A percentile compares a stretch with the other conserved stretches of the same genome.
phyloP scores from a whole-genome alignment of 345 rosid species.

The Citrus hindsii region DNA sequence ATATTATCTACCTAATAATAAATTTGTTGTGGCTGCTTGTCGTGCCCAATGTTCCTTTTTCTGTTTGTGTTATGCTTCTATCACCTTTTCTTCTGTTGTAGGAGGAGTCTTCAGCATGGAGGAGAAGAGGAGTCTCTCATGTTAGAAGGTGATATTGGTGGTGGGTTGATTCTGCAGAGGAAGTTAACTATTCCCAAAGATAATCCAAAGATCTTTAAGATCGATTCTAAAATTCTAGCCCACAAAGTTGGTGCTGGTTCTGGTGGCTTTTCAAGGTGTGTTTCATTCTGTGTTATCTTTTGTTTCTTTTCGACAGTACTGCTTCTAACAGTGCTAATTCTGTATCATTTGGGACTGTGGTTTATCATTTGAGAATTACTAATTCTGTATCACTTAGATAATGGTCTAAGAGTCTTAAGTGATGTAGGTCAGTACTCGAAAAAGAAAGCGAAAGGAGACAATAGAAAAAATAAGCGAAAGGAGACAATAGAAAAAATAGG shows the following conservation, averaged over 20 bases:
- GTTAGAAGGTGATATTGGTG: constrained; percentile 76
- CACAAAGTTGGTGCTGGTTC: constrained; percentile 89
- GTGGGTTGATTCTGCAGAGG: constrained; percentile 70
- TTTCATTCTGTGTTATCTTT: neutral
- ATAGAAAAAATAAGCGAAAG: neutral
- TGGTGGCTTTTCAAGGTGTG: constrained; percentile 89
- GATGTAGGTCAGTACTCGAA: neutral
- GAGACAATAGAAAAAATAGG: neutral
- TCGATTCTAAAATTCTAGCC: constrained; percentile 67
- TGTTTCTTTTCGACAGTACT: neutral
- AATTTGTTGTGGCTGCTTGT: neutral
- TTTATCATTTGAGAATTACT: neutral
- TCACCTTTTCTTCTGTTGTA: constrained; percentile 24
- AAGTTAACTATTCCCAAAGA: constrained; percentile 44
- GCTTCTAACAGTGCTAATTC: neutral
- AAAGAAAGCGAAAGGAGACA: neutral
- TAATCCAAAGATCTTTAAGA: constrained; percentile 43
- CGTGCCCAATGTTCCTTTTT: neutral
- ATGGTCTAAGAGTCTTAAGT: neutral
- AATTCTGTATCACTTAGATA: neutral
- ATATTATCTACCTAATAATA: neutral
- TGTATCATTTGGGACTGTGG: neutral
- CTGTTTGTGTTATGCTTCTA: neutral
- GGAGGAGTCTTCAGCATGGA: constrained; percentile 75
- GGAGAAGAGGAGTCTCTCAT: constrained; percentile 67